Base-by-base conservation (phyloP, 2,329 filamentous ascomycete species). In the Aspergillus quadricinctus region DNA sequence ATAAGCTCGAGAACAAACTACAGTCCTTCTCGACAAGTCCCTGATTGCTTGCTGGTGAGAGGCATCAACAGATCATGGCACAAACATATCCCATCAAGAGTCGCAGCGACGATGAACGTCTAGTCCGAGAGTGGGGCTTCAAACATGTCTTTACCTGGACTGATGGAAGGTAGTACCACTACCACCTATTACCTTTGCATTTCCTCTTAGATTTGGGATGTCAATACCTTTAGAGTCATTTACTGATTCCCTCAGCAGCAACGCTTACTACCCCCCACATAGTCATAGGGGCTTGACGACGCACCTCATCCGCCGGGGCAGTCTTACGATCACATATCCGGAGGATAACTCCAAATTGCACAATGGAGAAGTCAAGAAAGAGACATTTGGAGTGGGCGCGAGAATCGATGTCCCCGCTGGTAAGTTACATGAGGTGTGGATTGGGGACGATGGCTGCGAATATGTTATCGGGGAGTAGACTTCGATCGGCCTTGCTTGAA, bases 221-320 rank as follows among this genome's bases (percentile, higher is more conserved):
- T 3, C 5, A 6, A 17, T 17, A 17, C 31, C 4, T 1, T 17
- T 5, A 7, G 31, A 37, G 31, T 37, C 46, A 53, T 41, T 54
- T 21, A n/a, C 41, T 25, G 51, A 28, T 51, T 35, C 28, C 53
- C 6, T 21, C 3, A 43, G 21, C 61, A 85, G 82, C 49, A 81
- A 84, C 61, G 77, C 82, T 14, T 73, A 87, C 65, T 87, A 87
- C 66, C 73, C 82, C 19, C 83, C 83, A 8, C 84, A 87, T 67
- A 75, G 72, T 3, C 84, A 87, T 65, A 63, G 67, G 2, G 78
- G 78, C 14, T 66, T 81, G 0, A 86, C 83, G 0, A 86, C 83
- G 1, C 84, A 87, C 67, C 72, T 86, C 7, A 83, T 87, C 58
- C 76, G 83, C 2, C 72, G 74, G 9, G 83, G 83, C 3, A 70